phyloP scores from a whole-genome alignment of 306 rosid species.

The Cercis canadensis region DNA sequence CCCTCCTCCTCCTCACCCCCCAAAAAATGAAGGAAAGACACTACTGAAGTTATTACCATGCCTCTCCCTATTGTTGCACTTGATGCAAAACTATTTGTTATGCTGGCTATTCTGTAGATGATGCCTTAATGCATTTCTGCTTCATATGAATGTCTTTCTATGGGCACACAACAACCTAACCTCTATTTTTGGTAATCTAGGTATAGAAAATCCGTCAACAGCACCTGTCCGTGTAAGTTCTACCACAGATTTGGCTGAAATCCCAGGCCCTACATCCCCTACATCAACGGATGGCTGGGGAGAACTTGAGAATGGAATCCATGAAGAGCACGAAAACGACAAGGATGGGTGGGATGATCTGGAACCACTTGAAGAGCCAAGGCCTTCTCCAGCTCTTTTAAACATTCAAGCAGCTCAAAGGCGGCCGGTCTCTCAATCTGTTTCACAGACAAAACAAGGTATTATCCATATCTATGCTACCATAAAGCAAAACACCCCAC shows the following conservation, averaged over 20 bases:
- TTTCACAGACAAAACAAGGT: constrained; percentile 76
- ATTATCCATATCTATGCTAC: background rate
- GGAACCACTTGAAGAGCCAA: constrained; percentile 82
- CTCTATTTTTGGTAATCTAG: constrained; percentile 51
- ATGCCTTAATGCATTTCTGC: constrained; percentile 22
- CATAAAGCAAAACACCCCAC: too few relatives aligned
- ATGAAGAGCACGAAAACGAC: constrained; percentile 69
- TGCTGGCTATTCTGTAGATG: constrained; percentile 18
- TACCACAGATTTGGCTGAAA: constrained; percentile 71
- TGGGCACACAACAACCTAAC: constrained; percentile 9
- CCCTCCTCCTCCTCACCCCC: too few relatives aligned
- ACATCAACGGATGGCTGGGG: constrained; percentile 99
- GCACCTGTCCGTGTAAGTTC: constrained; percentile 63
- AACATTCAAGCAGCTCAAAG: constrained; percentile 96
- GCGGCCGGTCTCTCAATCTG: constrained; percentile 80
- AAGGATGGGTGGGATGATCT: constrained; percentile 98
- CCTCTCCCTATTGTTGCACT: background rate
- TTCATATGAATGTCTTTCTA: background rate
- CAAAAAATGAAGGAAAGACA: too few relatives aligned
- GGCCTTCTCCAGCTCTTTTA: constrained; percentile 73
- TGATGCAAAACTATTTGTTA: background rate
- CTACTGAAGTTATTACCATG: too few relatives aligned
- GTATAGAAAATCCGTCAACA: constrained; percentile 63
- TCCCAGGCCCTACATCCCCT: constrained; percentile 74
- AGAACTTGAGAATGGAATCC: constrained; percentile 85